Base-by-base conservation (phyloP, 108 stramenopile genomes). In the Epithemia pelagica region DNA sequence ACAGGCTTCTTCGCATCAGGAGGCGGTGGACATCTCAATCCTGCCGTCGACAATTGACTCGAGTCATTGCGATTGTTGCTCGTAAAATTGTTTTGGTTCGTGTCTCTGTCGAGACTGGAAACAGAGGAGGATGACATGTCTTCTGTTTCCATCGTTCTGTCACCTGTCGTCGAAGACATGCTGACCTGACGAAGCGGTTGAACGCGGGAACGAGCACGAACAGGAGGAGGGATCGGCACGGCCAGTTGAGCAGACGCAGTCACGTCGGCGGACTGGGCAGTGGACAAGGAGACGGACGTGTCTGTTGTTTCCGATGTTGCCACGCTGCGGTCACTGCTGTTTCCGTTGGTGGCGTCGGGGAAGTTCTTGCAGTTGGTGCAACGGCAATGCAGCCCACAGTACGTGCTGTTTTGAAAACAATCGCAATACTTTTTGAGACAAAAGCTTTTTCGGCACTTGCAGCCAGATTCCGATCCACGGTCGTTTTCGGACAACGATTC, bases 341-440 rank as follows among this genome's bases (percentile, higher is more conserved):
- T 61, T 29, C 28, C 21, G 29, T 5, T 61, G 61, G 21, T 28
- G 27, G 26, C 55, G 21, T 65, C 29, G 18, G 67, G 72, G 31
- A 57, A 28, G 54, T 79, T 79, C 53, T 60, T 58, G 28, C 75
- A 79, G 56, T 72, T 79, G 69, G 21, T 69, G 72, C 76, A 93
- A 24, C 77, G 76, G 58, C 89, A 94, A 51, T 89, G 79, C 52
- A 78, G 63, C 26, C 95, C 95, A 66, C 97, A 98, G 58, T 81
- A 84, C 62, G 72, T 72, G 57, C 73, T 74, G 78, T 87, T 83
- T 52, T 89, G 84, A 72, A 82, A 96, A 65, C 95, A 96, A 62
- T 96, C 95, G 67, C 95, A 96, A 67, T 95, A 95, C 74, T 92
- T 95, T 69, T 98, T 98, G 57, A 98, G 82, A 70, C 97, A 98